A percentile compares a stretch with the other conserved stretches of the same genome.
Conservation (phyloP, 768 basidiomycete genomes). For the Leucocoprinus birnbaumii region DNA sequence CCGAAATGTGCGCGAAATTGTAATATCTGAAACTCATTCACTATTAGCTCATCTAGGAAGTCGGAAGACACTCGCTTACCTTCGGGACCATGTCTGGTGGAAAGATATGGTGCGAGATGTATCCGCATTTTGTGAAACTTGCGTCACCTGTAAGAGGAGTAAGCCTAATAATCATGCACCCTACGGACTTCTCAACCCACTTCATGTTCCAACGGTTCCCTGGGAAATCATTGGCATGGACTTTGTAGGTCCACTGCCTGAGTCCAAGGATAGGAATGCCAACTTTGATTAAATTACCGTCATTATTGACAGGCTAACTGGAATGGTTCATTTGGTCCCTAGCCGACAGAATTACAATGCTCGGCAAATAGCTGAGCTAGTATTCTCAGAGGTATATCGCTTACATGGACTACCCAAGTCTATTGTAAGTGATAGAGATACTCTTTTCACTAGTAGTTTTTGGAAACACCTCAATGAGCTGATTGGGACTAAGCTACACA, state of each 20-base stretch:
- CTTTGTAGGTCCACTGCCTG: conserved; percentile 14
- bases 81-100: conserved; percentile 14
- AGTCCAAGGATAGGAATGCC: conserved; percentile 6
- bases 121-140: conserved; percentile 8
- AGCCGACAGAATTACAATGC: conserved; percentile 3
- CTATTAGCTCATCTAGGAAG: conserved; percentile 37
- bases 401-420: conserved; percentile 11
- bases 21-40: conserved; percentile 38
- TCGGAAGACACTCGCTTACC: conserved; percentile 27
- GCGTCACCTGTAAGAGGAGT: conserved; percentile 2
- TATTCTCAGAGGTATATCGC: conserved; percentile 12
- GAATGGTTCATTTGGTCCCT: conserved; percentile 14
- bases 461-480: conserved; percentile 11
- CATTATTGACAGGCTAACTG: conserved; percentile 10
- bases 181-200: conserved; percentile 12
- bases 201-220: not conserved
- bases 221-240: conserved; percentile 15
- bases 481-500: conserved; percentile 8
- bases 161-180: conserved; percentile 13
- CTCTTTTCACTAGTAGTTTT: conserved; percentile 12
- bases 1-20: conserved; percentile 22
- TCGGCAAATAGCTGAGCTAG: conserved; percentile 9
- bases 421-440: conserved; percentile 13
- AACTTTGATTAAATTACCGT: conserved; percentile 12
- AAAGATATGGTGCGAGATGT: conserved; percentile 5